Evolutionary conservation across 139 green algal species (phyloP).

Genomic region (Limnomonas spitsbergensis): DNA sequence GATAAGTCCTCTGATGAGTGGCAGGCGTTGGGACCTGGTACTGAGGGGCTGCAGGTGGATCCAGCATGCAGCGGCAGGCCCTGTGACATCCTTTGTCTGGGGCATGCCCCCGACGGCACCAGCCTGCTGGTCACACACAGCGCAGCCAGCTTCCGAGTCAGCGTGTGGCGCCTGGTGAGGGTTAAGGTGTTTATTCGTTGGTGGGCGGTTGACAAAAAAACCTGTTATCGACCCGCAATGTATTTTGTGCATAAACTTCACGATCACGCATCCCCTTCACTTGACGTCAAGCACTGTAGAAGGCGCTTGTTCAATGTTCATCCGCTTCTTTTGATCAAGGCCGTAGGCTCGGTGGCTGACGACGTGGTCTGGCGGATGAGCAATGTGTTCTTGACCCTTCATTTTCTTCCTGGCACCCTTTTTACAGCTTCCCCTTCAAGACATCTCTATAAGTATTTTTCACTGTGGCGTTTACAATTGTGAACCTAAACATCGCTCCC

Average conservation of each 20-base stretch:
- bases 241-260: not conserved
- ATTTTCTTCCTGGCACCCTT: no score
- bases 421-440: no score
- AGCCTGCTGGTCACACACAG: not conserved
- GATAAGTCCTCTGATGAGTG: not conserved
- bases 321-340: not conserved
- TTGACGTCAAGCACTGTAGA: not conserved
- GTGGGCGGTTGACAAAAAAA: not conserved
- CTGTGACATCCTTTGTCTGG: not conserved
- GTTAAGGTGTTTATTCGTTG: not conserved
- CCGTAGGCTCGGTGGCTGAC: not conserved
- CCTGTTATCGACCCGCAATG: not conserved
- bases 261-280: not conserved
- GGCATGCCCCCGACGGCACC: not conserved
- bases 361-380: no score
- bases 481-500: no score
- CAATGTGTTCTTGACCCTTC: no score
- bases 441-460: no score
- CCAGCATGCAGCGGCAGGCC: not conserved
- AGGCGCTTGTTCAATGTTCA: not conserved
- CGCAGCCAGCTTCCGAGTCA: not conserved
- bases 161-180: constrained; percentile 1
- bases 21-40: not conserved
- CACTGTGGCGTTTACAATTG: no score
- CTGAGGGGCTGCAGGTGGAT: not conserved